Evolutionary conservation across 106 monocot species (phyloP).

Genomic region (Dendrobium nobile): DNA sequence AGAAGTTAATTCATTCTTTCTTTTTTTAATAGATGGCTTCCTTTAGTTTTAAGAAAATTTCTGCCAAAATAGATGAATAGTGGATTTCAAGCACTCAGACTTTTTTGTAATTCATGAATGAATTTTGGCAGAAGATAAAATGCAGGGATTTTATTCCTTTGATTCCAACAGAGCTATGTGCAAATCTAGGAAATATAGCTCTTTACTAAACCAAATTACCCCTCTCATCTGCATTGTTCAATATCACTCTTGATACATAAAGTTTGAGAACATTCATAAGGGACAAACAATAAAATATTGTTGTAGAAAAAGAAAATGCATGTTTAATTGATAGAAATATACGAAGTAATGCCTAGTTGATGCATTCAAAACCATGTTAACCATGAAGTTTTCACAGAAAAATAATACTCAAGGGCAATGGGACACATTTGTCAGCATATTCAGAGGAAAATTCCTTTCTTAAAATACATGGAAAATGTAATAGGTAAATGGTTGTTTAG

Average conservation of each 20-base stretch:
- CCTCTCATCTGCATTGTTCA: too few relatives aligned
- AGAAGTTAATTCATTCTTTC: too few relatives aligned
- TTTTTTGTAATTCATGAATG: too few relatives aligned
- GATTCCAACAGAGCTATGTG: too few relatives aligned
- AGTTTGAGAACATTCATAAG: neutral
- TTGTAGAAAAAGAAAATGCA: neutral
- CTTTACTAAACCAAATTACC: too few relatives aligned
- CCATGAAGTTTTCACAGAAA: neutral
- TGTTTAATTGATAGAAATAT: neutral
- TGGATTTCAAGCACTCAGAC: too few relatives aligned
- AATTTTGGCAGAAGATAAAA: too few relatives aligned
- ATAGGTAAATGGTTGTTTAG: conserved; percentile 2
- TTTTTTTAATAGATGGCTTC: too few relatives aligned
- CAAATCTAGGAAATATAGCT: too few relatives aligned
- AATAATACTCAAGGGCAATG: neutral
- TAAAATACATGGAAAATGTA: neutral
- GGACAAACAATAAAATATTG: neutral
- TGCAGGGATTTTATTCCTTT: too few relatives aligned
- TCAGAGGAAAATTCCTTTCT: neutral
- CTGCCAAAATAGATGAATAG: too few relatives aligned
- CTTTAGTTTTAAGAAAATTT: too few relatives aligned
- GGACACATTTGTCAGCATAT: neutral
- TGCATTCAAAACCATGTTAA: neutral
- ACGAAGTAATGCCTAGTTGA: neutral
- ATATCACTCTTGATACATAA: neutral